Conservation (phyloP, 1,284 basidiomycete genomes). For the Ustilago tritici region DNA sequence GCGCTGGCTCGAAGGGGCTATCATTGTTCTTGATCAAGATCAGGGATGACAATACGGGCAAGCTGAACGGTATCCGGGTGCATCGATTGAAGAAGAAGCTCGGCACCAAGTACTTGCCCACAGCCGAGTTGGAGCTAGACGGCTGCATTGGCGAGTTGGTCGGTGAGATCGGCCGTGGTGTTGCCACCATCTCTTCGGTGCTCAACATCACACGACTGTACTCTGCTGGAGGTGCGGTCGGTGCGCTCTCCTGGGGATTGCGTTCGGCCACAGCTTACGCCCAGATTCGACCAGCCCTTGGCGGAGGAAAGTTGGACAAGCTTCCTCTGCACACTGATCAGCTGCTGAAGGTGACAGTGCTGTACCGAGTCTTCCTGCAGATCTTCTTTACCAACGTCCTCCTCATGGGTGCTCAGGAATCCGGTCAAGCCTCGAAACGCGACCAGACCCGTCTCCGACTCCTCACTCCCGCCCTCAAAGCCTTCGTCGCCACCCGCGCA, state of each 20-base stretch:
- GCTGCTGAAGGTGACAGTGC: slow-evolving; percentile 73
- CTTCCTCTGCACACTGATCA: slow-evolving; percentile 65
- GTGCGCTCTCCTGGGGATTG: slow-evolving; percentile 47
- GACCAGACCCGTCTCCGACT: slow-evolving; percentile 84
- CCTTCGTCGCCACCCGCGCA: slow-evolving; percentile 78
- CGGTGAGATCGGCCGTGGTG: slow-evolving; percentile 76
- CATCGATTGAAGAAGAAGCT: slow-evolving; percentile 82
- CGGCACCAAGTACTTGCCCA: slow-evolving; percentile 81
- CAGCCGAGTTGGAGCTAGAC: slow-evolving; percentile 80
- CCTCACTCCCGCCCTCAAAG: slow-evolving; percentile 79
- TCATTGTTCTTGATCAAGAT: slow-evolving; percentile 73
- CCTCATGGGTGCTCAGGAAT: slow-evolving; percentile 85
- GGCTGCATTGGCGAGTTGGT: slow-evolving; percentile 77
- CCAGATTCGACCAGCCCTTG: slow-evolving; percentile 72
- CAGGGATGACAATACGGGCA: slow-evolving; percentile 34
- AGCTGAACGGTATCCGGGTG: slow-evolving; percentile 78
- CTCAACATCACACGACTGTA: slow-evolving; percentile 74
- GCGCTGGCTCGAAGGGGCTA: slow-evolving; percentile 71
- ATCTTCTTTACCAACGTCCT: slow-evolving; percentile 94
- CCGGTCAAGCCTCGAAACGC: slow-evolving; percentile 94
- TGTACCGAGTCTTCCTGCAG: slow-evolving; percentile 75
- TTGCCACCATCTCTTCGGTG: slow-evolving; percentile 76
- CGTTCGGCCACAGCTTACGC: slow-evolving; percentile 49
- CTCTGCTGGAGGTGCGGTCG: slow-evolving; percentile 44
- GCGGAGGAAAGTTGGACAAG: slow-evolving; percentile 75